Evolutionary conservation across 1,139 yeast genomes (phyloP).

Genomic region (Lodderomyces theae): DNA sequence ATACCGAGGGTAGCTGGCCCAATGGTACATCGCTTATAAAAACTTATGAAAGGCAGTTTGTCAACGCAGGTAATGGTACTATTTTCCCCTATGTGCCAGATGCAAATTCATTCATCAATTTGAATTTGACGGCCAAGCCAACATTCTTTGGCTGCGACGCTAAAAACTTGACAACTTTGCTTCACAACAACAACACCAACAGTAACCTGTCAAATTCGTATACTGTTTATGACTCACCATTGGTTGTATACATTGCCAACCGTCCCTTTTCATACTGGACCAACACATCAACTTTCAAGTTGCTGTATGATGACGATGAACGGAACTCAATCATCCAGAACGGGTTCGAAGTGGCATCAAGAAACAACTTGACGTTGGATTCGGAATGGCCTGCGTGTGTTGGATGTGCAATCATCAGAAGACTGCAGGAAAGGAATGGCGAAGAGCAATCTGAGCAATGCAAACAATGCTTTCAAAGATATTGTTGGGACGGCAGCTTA

Average conservation of each 20-base stretch:
- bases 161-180: conserved; percentile 54
- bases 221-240: conserved; percentile 64
- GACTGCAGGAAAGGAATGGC: conserved; percentile 74
- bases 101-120: conserved; percentile 54
- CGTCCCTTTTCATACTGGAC: conserved; percentile 64
- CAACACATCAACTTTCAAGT: conserved; percentile 70
- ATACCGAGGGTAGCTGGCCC: conserved; percentile 43
- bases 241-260: conserved; percentile 78
- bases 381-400: conserved; percentile 75
- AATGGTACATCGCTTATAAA: conserved; percentile 37
- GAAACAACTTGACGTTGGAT: conserved; percentile 71
- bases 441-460: conserved; percentile 68
- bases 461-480: conserved; percentile 62
- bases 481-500: conserved; percentile 76
- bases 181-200: conserved; percentile 18
- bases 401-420: conserved; percentile 84
- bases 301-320: conserved; percentile 59
- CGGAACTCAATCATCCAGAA: conserved; percentile 63
- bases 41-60: conserved; percentile 71
- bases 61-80: conserved; percentile 57
- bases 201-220: conserved; percentile 20
- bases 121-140: conserved; percentile 64
- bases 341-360: conserved; percentile 77
- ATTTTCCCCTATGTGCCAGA: conserved; percentile 90
- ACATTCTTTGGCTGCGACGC: conserved; percentile 87